Base-by-base conservation (phyloP, 2,329 filamentous ascomycete genomes). In the Scopulariopsis brevicaulis region DNA sequence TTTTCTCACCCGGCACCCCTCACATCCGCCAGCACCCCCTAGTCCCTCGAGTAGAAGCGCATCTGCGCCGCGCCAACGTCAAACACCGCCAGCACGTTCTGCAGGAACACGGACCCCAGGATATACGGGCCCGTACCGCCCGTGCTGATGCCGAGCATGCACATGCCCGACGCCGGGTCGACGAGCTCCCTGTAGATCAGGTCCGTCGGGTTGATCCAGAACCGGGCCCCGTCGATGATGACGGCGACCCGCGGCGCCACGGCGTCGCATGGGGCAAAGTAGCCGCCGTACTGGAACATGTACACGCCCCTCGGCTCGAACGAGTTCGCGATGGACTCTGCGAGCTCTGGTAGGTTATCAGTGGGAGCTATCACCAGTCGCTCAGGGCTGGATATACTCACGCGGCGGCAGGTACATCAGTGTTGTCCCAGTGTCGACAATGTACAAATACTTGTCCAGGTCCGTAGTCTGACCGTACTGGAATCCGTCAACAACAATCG, bases 401-500 rank as follows among this genome's bases (percentile, higher is more conserved):
- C 77, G 67, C 12, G 73, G 73, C 12, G 78, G 78, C 1, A 81
- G 65, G 60, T 78, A 77, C 60, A 74, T 75, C 64, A 79, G 70
- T 0, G 78, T 77, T 1, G 78, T 80, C 35, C 76, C 77, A 18
- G 74, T 79, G 65, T 81, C 78, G 55, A 81, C 68, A 56, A 81
- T 77, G 63, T 74, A 78, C 4, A 76, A 76, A 57, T 74, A 75
- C 63, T 73, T 76, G 37, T 68, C 72, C 20, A 63, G 67, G 60
- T 76, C 73, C 2, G 67, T 72, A 4, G 69, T 73, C 48, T 70
- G 67, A 25, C 71, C 77, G 64, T 71, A 79, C 60, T 67, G 66
- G 59, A 79, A 69, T 3, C 77, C 78, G 58, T 78, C 76, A 0
- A 75, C 74, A 54, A 80, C 68, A 58, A 81, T 73, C 20, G 78